Base-by-base conservation (phyloP, 805 yeast species). In the Blastobotrys chiropterorum region DNA sequence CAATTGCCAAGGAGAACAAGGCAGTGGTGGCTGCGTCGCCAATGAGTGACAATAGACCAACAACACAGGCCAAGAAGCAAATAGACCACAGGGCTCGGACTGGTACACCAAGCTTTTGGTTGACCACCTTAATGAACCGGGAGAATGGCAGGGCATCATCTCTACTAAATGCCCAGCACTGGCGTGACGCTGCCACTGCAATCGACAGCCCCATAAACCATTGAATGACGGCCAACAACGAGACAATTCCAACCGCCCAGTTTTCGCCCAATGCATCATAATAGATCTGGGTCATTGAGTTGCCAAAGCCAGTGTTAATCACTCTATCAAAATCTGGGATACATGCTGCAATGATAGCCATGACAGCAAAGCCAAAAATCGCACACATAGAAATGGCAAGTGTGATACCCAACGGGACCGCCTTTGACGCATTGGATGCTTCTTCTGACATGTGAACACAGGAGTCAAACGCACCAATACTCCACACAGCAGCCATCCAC, bases 361-460 rank as follows among this genome's bases (percentile, higher is more conserved):
- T 68, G 53, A 82, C 74, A 49, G 74, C 66, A 70, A 77, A 82
- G 2, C 90, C 89, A 4, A 83, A 61, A 38, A 77, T 46, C 68
- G 80, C 77, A 64, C 88, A 82, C 38, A 72, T 72, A n/a, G 72
- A 54, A 47, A 82, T 80, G 3, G 86, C 77, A 22, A 81, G 75
- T 20, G 79, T 67, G 46, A 84, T 83, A 43, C 87, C 89, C 46
- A 78, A 67, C 3, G 90, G 88, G 3, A 82, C 83, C 11, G 85
- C 79, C 48, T 71, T 72, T 2, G 80, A 71, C 19, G 89, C 84
- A 61, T 82, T 78, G 50, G 72, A 71, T 21, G 85, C 85, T 65
- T 84, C 89, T 65, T 84, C 90, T 19, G 84, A 73, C 79, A 82
- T 79, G 68, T 84, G 89, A 48, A 84, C 81, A 59, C 84, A 80